Base-by-base conservation (phyloP, 2,329 filamentous ascomycete species). In the Phyllosticta ampelicida region DNA sequence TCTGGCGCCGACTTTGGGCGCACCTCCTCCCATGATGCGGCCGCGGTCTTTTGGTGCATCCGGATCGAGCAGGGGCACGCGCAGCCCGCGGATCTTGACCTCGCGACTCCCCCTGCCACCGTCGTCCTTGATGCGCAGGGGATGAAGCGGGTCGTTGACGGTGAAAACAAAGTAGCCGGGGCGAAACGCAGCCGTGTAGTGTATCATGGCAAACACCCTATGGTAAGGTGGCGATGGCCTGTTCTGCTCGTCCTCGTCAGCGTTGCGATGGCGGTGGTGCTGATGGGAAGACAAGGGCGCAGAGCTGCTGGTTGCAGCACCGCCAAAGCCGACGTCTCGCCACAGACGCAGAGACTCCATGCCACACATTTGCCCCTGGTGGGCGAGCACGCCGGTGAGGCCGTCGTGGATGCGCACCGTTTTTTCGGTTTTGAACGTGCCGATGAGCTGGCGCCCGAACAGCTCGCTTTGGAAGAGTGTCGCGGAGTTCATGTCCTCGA, bases 281-380 rank as follows among this genome's bases (percentile, higher is more conserved):
- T 44, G 16, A 44, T 44, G 3, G 16, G 36, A n/a, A 44, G 36
- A 44, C 36, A 8, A 26, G 23, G 36, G 36, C 16, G 36, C 36
- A n/a, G 36, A 16, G n/a, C 36, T 44, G 36, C 36, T 44, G 13
- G 36, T 44, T 44, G 36, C 36, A 6, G 36, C 36, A 19, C 73
- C 75, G 18, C 71, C 71, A 0, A 66, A 70, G 0, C 70, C 71
- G 21, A 73, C 70, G 51, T 78, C 75, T 61, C 75, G 70, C 75
- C 75, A 78, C 0, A 78, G 64, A 3, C 76, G 69, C 2, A 78
- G 66, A 36, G 74, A 74, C 60, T 78, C 76, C 60, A 77, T 73
- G 19, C 72, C 75, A 56, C 75, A 76, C 67, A 78, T 75, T 62
- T 77, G 75, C 62, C 77, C 75, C 56, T 76, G 73, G 58, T 76